Percentiles rank a stretch among this genome's conserved stretches.
These are phyloP conservation scores for Euclidium syriacum DNA, from an alignment of 345 rosid genomes.

Conservation along the genomic window DNA sequence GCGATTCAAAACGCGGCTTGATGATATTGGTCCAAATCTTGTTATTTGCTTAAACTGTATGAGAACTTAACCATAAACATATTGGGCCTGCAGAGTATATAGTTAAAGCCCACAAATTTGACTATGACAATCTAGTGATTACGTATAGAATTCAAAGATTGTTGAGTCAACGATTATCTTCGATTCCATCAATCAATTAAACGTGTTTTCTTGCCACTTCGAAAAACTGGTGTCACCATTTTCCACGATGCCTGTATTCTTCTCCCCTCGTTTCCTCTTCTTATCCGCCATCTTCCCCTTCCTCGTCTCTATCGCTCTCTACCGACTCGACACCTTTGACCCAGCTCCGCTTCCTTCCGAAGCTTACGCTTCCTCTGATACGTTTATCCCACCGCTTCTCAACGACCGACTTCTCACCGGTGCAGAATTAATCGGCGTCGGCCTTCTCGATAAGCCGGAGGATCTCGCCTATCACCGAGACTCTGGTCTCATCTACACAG, in stretches of 20 bases:
- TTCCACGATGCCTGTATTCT: not conserved
- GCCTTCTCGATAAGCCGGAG: constrained; percentile 48
- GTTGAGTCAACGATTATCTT: not conserved
- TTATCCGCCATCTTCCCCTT: constrained; percentile 27
- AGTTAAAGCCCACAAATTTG: not conserved
- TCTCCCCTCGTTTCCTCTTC: constrained; percentile 14
- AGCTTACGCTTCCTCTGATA: constrained; percentile 17
- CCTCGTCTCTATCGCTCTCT: constrained; percentile 31
- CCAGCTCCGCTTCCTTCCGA: constrained; percentile 45
- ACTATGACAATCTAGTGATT: too few species aligned
- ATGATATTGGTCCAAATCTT: not conserved
- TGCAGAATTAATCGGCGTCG: constrained; percentile 43
- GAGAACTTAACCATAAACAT: not conserved
- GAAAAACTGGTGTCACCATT: not conserved
- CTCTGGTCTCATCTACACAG: constrained; percentile 45
- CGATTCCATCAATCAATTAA: too few species aligned
- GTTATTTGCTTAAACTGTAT: not conserved
- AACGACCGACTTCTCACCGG: constrained; percentile 39
- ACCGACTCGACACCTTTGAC: constrained; percentile 46
- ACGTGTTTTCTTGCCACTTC: not conserved
- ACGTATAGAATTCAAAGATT: not conserved
- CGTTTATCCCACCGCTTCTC: constrained; percentile 12
- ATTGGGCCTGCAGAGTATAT: not conserved
- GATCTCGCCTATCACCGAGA: constrained; percentile 47
- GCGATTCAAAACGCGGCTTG: not conserved